Evolutionary conservation across 2,329 filamentous ascomycete species (phyloP), one percentile per base, ranked within the genome.

Genomic region (Arthrocladium fulminans): DNA sequence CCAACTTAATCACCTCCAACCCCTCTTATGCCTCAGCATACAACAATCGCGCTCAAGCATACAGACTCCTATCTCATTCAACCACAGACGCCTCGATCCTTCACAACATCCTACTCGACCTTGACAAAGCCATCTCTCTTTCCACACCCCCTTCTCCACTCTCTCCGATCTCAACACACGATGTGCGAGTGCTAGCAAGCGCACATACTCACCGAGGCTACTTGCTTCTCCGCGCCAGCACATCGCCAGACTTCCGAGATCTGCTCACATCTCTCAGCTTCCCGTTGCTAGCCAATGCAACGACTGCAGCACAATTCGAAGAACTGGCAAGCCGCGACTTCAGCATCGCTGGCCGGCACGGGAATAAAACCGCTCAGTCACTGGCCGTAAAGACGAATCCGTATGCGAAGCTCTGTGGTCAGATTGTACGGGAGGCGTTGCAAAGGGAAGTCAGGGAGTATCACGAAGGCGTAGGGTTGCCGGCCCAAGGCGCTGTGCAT

Each of bases 341-440:
- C 59, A 72, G 70, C 27, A 61, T 70, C 19, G 77, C 74, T 1
- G 74, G 73, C 1, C 57, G 70, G 35, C 79, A 73, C 61, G 77
- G 77, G 1, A 79, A 79, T 60, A 70, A 74, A 49, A 67, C 76
- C 20, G 77, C 75, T 37, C 69, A 73, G 57, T 72, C 76, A 56
- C 66, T 81, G 65, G 74, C 75, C 12, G 76, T 80, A 13, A 68
- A 73, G 61, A 79, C 76, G 41, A 81, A 81, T 65, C 77, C 77
- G 24, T 79, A 80, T 63, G 76, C 76, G 25, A 80, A 79, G 64
- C 72, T 80, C 66, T 80, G 77, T 61, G 77, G 77, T 3, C 74
- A 70, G 1, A 80, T 81, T 60, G 77, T 81, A 9, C 75, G 74
- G 64, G 74, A 80, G 62, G 77, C 77, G 12, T 65, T 80, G 65